Conservation (phyloP, 2,329 filamentous ascomycete species). For the Colletotrichum abscissum region DNA sequence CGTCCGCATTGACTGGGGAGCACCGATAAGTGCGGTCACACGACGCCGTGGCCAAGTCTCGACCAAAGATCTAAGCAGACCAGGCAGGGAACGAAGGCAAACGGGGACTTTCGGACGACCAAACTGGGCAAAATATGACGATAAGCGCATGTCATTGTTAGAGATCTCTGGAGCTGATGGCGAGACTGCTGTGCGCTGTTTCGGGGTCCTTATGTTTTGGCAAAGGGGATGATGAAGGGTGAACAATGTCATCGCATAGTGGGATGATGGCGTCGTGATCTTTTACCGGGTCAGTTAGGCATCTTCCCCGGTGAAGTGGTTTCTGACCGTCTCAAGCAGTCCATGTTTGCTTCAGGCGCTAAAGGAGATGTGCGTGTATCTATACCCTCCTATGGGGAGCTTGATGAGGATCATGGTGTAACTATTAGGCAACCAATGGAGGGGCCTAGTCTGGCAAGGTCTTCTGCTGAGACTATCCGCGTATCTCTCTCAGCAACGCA, state of each 20-base stretch:
- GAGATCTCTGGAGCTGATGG: conserved; percentile 11
- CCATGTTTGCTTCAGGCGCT: background rate
- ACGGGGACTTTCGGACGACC: conserved; percentile 8
- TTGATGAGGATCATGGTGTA: background rate
- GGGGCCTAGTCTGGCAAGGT: background rate
- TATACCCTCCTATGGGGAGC: background rate
- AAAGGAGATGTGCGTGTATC: background rate
- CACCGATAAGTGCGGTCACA: conserved; percentile 26
- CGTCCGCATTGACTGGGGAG: conserved; percentile 20
- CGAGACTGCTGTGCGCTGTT: conserved; percentile 17
- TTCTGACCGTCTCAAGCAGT: background rate
- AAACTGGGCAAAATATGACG: conserved; percentile 12
- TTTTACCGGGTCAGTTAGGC: background rate
- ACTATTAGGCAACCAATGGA: background rate
- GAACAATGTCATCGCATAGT: background rate
- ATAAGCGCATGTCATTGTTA: conserved; percentile 7
- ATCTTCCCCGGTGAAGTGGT: conserved; percentile 1
- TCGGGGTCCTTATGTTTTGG: conserved; percentile 12
- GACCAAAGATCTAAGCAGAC: background rate
- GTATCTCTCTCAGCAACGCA: background rate
- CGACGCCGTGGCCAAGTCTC: conserved; percentile 8
- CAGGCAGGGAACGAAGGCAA: background rate
- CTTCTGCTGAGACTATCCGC: background rate
- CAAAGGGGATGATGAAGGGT: background rate
- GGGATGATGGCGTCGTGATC: conserved; percentile 1